Conservation (phyloP, 352 stramenopile species). For the Phytophthora quininea region DNA sequence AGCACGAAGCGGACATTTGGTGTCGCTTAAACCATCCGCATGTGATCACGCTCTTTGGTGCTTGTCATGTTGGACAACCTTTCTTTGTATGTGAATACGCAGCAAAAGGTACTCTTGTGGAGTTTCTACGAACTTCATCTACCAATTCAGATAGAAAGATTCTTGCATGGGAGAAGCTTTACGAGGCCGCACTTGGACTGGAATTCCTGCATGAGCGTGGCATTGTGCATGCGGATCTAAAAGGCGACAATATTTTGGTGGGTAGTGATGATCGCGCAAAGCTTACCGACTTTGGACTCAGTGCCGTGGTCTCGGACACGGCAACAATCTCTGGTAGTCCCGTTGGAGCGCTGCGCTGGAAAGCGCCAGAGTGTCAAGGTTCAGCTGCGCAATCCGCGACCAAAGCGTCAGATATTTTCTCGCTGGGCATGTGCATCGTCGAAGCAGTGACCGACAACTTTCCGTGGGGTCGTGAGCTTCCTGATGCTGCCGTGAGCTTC, state of each 20-base stretch:
- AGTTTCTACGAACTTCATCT: constrained; percentile 13
- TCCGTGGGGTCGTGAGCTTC: constrained; percentile 18
- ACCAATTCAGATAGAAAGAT: not conserved
- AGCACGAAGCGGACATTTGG: not conserved
- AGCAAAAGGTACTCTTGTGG: constrained; percentile 11
- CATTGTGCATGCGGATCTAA: not conserved
- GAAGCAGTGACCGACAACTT: constrained; percentile 20
- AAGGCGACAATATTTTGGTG: not conserved
- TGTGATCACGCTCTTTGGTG: not conserved
- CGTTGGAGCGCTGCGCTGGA: constrained; percentile 22
- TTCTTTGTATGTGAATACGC: not conserved
- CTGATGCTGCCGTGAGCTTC: constrained; percentile 18
- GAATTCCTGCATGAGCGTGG: not conserved
- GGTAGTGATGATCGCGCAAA: not conserved
- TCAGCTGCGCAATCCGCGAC: constrained; percentile 9
- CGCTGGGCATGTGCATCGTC: constrained; percentile 31
- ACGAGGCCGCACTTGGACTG: not conserved
- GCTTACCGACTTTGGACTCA: constrained; percentile 5
- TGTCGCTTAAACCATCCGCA: not conserved
- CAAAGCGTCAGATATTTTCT: constrained; percentile 27
- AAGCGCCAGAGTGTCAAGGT: constrained; percentile 23
- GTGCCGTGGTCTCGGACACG: not conserved
- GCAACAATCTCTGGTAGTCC: constrained; percentile 3
- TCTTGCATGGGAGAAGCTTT: not conserved
- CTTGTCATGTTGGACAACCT: not conserved